Base-by-base conservation (phyloP, 306 rosid genomes). In the Vigna nakashimae region DNA sequence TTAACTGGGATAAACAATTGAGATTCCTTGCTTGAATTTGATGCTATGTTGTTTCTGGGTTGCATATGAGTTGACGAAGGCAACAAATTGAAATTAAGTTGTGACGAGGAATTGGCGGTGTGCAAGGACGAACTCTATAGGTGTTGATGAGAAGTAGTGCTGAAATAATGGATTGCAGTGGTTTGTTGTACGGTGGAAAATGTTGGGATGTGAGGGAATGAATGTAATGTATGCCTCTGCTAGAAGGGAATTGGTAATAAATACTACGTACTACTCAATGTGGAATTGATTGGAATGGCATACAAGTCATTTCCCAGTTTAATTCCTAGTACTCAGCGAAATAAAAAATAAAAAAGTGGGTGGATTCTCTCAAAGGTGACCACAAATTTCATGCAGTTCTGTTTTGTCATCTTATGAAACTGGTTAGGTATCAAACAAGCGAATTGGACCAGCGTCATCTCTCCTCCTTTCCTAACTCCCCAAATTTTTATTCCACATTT, bases 251-350 rank as follows among this genome's bases (percentile, higher is more conserved):
- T 15, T 42, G 40, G 60, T 32, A 20, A 63, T 45, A 52, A 50
- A 48, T 53, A 56, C 12, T 62, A 28, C 40, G 12, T 62, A 28
- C 18, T 45, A 62, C 49, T 9, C 12, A 34, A 24, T 75, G 52
- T 14, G 64, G 68, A 71, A 13, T 15, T 65, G 0, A 18, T 45
- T 24, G 55, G 14, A 48, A 48, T 59, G 72, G 59, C 42, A 63
- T 40, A 17, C 26, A 28, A 42, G 34, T 66, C 57, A 65, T 62
- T 14, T 73, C 48, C 6, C 7, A 40, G 43, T 51, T 53, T 17
- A 74, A 74, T 81, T 78, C 84, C 88, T 85, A 69, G 86, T 74
- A 85, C 79, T 15, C 2, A 43, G 40, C 65, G 20, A 73, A 68
- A 24, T 60, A 52, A 64, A 60, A 32, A n/a, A 28, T 5, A 62